Percentiles rank a stretch among this genome's conserved stretches.
phyloP scores from a whole-genome alignment of 2,329 filamentous ascomycete genomes.

The Nemania serpens region DNA sequence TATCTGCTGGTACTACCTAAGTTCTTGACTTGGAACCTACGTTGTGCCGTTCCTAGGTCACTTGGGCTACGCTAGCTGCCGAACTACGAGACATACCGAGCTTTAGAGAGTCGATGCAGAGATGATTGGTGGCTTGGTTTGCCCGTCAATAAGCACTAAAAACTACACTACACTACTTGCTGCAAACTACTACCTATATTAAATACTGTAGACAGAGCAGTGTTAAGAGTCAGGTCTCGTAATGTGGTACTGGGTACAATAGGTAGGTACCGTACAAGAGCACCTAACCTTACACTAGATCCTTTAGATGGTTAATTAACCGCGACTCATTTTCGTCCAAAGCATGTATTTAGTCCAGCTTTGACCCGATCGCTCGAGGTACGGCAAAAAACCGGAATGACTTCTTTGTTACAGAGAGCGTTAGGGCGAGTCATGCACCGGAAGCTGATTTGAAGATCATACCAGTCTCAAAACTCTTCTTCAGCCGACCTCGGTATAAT shows the following conservation, averaged over 20 bases:
- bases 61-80: conserved; percentile 1
- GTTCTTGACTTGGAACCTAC: neutral
- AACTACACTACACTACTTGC: too few relatives aligned
- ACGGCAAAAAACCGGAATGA: conserved; percentile 27
- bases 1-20: neutral
- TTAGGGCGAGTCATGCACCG: conserved; percentile 17
- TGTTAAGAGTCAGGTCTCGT: neutral
- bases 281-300: too few relatives aligned
- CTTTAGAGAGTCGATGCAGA: neutral
- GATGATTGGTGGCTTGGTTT: neutral
- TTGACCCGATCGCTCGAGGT: neutral
- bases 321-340: neutral
- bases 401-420: neutral
- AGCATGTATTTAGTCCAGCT: neutral
- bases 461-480: conserved; percentile 10
- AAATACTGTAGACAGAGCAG: too few relatives aligned
- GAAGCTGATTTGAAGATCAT: conserved; percentile 15
- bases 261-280: too few relatives aligned
- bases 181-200: too few relatives aligned
- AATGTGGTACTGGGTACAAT: neutral
- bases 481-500: conserved; percentile 23
- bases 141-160: too few relatives aligned
- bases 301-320: neutral
- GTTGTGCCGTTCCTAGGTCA: neutral
- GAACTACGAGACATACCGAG: neutral